Percentiles rank a stretch among this genome's conserved stretches.
phyloP scores from a whole-genome alignment of 1,284 basidiomycete species.

The Fomitopsis schrenkii region DNA sequence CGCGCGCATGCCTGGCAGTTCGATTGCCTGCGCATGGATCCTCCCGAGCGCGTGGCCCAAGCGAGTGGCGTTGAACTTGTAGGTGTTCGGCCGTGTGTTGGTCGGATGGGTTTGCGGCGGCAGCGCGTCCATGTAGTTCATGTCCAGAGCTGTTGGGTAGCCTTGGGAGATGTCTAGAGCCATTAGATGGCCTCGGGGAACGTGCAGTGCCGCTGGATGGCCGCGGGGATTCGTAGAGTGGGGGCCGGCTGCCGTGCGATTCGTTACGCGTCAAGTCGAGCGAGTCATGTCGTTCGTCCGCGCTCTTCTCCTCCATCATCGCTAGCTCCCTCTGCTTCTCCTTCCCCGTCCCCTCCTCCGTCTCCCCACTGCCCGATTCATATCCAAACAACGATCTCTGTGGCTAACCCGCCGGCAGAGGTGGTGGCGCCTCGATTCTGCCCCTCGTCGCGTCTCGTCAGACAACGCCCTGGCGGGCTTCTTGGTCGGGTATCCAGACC shows the following conservation, averaged over 20 bases:
- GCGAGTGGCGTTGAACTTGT: slow-evolving; percentile 22
- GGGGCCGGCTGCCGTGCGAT: slow-evolving; percentile 31
- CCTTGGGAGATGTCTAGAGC: slow-evolving; percentile 31
- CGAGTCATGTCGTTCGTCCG: slow-evolving; percentile 31
- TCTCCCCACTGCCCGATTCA: slow-evolving; percentile 64
- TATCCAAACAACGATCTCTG: slow-evolving; percentile 45
- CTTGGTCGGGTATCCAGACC: slow-evolving; percentile 5
- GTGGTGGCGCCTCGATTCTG: slow-evolving; percentile 30
- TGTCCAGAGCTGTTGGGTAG: slow-evolving; percentile 29
- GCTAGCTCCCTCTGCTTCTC: slow-evolving; percentile 32
- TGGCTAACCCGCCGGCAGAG: slow-evolving; percentile 13
- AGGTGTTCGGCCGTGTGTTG: slow-evolving; percentile 24
- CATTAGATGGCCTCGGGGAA: slow-evolving; percentile 25
- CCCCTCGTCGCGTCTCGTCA: slow-evolving; percentile 18
- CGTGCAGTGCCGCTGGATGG: slow-evolving; percentile 31
- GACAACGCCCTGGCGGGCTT: slow-evolving; percentile 12
- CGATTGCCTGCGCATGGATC: slow-evolving; percentile 61
- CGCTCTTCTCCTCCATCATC: slow-evolving; percentile 39
- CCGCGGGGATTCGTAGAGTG: slow-evolving; percentile 33
- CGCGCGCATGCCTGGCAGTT: slow-evolving; percentile 68
- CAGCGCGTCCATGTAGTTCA: slow-evolving; percentile 8
- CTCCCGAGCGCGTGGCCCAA: slow-evolving; percentile 13
- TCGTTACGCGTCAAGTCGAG: slow-evolving; percentile 18
- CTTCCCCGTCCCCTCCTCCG: slow-evolving; percentile 46
- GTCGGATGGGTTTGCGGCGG: slow-evolving; percentile 11